Conservation (phyloP, 2,329 filamentous ascomycete species). For the Colletotrichum tanaceti region DNA sequence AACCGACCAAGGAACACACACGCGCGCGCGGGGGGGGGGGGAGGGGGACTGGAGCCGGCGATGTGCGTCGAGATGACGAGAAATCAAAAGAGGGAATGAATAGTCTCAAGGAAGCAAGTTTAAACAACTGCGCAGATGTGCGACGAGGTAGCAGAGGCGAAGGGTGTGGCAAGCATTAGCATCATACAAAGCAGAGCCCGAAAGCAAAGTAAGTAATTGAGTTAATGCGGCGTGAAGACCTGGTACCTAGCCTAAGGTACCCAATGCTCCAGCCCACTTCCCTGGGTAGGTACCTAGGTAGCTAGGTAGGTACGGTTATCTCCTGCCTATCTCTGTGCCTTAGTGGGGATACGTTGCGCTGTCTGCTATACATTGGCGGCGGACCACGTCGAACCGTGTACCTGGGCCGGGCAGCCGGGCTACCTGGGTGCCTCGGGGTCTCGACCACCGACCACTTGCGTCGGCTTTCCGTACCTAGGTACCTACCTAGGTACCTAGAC, state of each 20-base stretch:
- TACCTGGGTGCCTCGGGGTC: background rate
- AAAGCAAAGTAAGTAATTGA: conserved; percentile 20
- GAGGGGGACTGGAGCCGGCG: background rate
- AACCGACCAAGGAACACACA: background rate
- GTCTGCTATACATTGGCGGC: conserved; percentile 1
- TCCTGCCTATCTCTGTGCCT: background rate
- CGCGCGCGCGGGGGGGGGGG: background rate
- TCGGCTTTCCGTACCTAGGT: background rate
- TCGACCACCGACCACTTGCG: background rate
- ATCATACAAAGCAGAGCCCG: conserved; percentile 27
- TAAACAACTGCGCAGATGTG: background rate
- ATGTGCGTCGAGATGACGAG: background rate
- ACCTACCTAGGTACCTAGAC: too few species aligned
- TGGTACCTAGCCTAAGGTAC: conserved; percentile 14
- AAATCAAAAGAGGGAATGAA: conserved; percentile 6
- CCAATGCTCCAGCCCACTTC: background rate
- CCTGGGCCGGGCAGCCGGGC: conserved; percentile 24
- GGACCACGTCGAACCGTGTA: conserved; percentile 34
- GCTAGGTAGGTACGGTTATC: too few species aligned
- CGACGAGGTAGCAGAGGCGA: background rate
- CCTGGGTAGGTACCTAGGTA: too few species aligned
- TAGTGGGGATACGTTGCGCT: conserved; percentile 21
- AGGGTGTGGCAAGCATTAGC: conserved; percentile 16
- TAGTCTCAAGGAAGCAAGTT: background rate
- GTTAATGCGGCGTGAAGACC: conserved; percentile 9